Evolutionary conservation across 2,329 filamentous ascomycete species (phyloP), one percentile per base, ranked within the genome.

Genomic region (Colletotrichum sp.): DNA sequence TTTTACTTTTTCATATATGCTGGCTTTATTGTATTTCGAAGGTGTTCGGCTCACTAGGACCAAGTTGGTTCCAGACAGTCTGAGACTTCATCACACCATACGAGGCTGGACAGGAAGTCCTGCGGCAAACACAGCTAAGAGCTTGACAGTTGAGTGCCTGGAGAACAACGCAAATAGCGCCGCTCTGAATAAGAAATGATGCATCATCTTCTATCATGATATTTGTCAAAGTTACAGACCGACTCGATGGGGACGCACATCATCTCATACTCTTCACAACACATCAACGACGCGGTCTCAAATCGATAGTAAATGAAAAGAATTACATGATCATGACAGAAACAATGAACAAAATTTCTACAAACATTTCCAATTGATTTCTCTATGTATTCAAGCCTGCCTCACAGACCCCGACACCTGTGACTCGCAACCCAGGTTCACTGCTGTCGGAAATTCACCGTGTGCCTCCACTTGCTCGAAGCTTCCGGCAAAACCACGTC

Each of bases 271-370:
- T 49, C 9, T n/a, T 49, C 2, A 49, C 18, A 12, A 6, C 9
- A 49, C 10, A 7, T 52, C 0, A 52, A 7, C 10, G n/a, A 52
- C n/a, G 6, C 13, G 12, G 5, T 52, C 44, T 52, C 44, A 13
- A 13, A 52, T 13, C 12, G 1, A 4, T 13, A 52, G n/a, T 12
- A 12, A 52, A 13, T 52, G n/a, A 7, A 21, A 10, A 0, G 2
- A 21, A 21, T 49, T n/a, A 1, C 39, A 49, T 49, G 9, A n/a
- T 49, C 9, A 49, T n/a, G 39, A 6, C 18, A 12, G 18, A 44
- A 44, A 9, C n/a, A n/a, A n/a, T n/a, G n/a, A n/a, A n/a, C n/a
- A 44, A 6, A n/a, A 5, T 44, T 2, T 44, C 36, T 44, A 18
- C 3, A 4, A 49, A 12, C 18, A 49, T n/a, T n/a, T n/a, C 9